Evolutionary conservation across 495 filamentous ascomycete species (phyloP), one percentile per base, ranked within the genome.

Genomic region (Podospora didyma): DNA sequence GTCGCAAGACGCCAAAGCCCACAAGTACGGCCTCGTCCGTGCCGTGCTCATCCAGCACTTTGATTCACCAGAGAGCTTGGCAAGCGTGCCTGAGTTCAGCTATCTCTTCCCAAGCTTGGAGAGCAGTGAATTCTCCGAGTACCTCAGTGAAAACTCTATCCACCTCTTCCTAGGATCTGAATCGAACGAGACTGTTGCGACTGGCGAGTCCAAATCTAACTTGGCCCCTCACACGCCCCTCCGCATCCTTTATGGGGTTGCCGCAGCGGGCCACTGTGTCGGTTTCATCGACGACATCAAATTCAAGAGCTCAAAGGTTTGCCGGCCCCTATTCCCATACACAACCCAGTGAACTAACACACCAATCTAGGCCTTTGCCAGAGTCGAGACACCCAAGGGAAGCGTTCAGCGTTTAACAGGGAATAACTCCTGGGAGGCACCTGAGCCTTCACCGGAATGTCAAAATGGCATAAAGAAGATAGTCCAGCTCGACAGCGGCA

Each of bases 161-260:
- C 85, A 85, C 64, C 88, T 91, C 56, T 63, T 89, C n/a, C 83
- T 90, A 80, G 82, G 81, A 35, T 84, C 89, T 51, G 83, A 69
- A 49, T 62, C 61, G 17, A 46, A 5, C 12, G 39, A 42, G 4
- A 3, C 10, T 7, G 9, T 4, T 10, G 39, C 39, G 39, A 42
- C 39, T 42, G n/a, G 14, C 12, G 39, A 16, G 4, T 42, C 39
- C 12, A 42, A 42, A 42, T 4, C 1, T n/a, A n/a, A n/a, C n/a
- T n/a, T n/a, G 2, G 39, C n/a, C 5, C 39, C 12, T 5, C n/a
- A 10, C n/a, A 42, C 39, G 3, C 50, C 56, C 7, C 50, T 58
- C 5, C 23, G 3, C 5, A 45, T 54, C 11, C 39, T 66, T 23
- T 59, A 55, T 10, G 46, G 31, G 39, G 44, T 69, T 51, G 53